These are phyloP conservation scores for Trematosphaeria pertusa DNA, from an alignment of 2,329 filamentous ascomycete species.

Conservation along the genomic window DNA sequence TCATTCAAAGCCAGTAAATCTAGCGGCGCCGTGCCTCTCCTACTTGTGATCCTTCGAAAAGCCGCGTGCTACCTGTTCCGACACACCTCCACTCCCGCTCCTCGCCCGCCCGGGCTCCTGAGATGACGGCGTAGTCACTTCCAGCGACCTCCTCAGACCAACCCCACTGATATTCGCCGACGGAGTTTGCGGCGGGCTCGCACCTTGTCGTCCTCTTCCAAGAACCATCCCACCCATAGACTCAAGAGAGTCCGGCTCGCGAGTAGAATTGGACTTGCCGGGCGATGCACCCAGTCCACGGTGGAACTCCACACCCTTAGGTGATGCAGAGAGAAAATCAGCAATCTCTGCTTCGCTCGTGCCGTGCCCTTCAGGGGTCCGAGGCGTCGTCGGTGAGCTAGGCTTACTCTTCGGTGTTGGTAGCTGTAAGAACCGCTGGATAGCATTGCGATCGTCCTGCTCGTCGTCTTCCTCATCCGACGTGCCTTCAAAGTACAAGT, in stretches of 20 bases:
- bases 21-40: too few relatives aligned
- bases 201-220: slow-evolving; percentile 19
- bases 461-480: slow-evolving; percentile 56
- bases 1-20: too few relatives aligned
- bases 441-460: slow-evolving; percentile 43
- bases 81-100: slow-evolving; percentile 35
- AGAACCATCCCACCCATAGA: slow-evolving; percentile 26
- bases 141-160: slow-evolving; percentile 42
- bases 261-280: slow-evolving; percentile 14
- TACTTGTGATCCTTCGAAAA: too few relatives aligned
- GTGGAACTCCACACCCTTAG: slow-evolving; percentile 42
- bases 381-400: slow-evolving; percentile 16
- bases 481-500: slow-evolving; percentile 57
- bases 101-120: slow-evolving; percentile 21
- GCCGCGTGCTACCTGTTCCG: slow-evolving; percentile 45
- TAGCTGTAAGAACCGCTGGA: slow-evolving; percentile 46
- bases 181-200: slow-evolving; percentile 31
- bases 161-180: slow-evolving; percentile 34
- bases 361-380: slow-evolving; percentile 32
- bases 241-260: slow-evolving; percentile 40
- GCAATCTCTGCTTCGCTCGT: slow-evolving; percentile 51
- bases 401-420: slow-evolving; percentile 26
- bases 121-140: slow-evolving; percentile 27
- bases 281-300: slow-evolving; percentile 47
- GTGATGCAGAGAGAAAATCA: slow-evolving; percentile 40